A percentile compares a stretch with the other conserved stretches of the same genome.
phyloP scores from a whole-genome alignment of 768 basidiomycete genomes.

The Boletellus emodensis region DNA sequence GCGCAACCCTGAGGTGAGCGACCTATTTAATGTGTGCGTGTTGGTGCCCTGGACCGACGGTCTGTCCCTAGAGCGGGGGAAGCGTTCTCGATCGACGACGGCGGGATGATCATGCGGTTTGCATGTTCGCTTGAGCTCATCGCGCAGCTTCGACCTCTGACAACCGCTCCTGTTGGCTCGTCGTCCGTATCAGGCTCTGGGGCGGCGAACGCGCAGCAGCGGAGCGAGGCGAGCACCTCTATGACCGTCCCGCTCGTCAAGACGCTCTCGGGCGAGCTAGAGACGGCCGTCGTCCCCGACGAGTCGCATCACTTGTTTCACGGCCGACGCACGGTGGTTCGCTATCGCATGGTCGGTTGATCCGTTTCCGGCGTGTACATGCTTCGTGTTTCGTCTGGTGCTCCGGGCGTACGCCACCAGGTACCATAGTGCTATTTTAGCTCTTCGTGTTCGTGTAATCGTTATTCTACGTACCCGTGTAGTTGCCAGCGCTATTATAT shows the following conservation, averaged over 20 bases:
- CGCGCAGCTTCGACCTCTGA: conserved; percentile 12
- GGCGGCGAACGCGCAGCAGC: too few relatives aligned
- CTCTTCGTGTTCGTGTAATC: neutral
- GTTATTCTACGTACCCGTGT: neutral
- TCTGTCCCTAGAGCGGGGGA: conserved; percentile 13
- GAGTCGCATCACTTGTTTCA: conserved; percentile 48
- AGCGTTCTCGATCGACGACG: conserved; percentile 19
- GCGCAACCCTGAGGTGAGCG: conserved; percentile 20
- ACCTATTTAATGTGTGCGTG: neutral
- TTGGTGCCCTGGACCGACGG: neutral
- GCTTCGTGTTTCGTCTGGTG: too few relatives aligned
- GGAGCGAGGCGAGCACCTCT: too few relatives aligned
- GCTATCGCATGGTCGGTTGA: conserved; percentile 48
- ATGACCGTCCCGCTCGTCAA: conserved; percentile 26
- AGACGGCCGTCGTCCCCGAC: conserved; percentile 50
- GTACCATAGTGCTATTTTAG: neutral
- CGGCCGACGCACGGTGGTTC: conserved; percentile 53
- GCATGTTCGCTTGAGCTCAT: conserved; percentile 23
- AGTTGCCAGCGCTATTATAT: too few relatives aligned
- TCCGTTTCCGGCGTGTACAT: too few relatives aligned
- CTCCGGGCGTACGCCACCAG: too few relatives aligned
- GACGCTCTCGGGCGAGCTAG: conserved; percentile 52
- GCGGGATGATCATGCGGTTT: conserved; percentile 22
- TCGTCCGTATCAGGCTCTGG: too few relatives aligned
- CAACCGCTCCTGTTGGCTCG: too few relatives aligned